Conservation (phyloP, 2,329 filamentous ascomycete species). For the Ophiostoma angusticollis region DNA sequence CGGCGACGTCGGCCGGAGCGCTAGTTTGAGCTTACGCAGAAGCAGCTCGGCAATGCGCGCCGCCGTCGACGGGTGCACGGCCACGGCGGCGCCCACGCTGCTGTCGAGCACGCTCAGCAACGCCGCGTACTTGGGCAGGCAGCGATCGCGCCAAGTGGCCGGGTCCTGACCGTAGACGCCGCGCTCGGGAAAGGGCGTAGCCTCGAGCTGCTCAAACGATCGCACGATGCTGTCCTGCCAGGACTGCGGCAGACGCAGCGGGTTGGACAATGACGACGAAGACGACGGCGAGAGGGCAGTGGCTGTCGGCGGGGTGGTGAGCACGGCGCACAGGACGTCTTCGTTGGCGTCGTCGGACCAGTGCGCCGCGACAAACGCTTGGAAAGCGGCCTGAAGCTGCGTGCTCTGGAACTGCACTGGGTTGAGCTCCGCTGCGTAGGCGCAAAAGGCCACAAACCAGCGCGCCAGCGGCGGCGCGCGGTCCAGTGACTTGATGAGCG, state of each 20-base stretch:
- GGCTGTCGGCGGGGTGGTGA: constrained; percentile 37
- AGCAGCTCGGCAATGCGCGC: constrained; percentile 53
- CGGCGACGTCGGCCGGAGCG: constrained; percentile 45
- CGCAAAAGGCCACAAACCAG: constrained; percentile 78
- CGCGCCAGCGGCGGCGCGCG: constrained; percentile 50
- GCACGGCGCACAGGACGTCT: constrained; percentile 53
- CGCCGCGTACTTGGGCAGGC: constrained; percentile 54
- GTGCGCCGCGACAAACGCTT: constrained; percentile 65
- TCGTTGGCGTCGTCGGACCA: constrained; percentile 58
- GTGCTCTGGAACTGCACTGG: constrained; percentile 62
- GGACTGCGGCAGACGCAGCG: constrained; percentile 45
- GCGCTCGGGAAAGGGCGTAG: constrained; percentile 51
- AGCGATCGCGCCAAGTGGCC: constrained; percentile 48
- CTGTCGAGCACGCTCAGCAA: constrained; percentile 50
- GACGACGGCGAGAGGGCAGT: too few species aligned
- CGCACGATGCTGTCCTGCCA: constrained; percentile 64
- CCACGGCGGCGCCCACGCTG: too few species aligned
- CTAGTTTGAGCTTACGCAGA: constrained; percentile 51
- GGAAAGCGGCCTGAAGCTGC: constrained; percentile 69
- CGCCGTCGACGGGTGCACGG: constrained; percentile 53
- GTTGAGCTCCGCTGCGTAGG: constrained; percentile 63
- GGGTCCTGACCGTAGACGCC: constrained; percentile 50
- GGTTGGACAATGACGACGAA: too few species aligned
- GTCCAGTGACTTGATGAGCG: constrained; percentile 52
- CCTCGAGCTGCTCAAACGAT: constrained; percentile 53